Conservation (phyloP, 495 filamentous ascomycete species). For the Aspergillus coremiiformis region DNA sequence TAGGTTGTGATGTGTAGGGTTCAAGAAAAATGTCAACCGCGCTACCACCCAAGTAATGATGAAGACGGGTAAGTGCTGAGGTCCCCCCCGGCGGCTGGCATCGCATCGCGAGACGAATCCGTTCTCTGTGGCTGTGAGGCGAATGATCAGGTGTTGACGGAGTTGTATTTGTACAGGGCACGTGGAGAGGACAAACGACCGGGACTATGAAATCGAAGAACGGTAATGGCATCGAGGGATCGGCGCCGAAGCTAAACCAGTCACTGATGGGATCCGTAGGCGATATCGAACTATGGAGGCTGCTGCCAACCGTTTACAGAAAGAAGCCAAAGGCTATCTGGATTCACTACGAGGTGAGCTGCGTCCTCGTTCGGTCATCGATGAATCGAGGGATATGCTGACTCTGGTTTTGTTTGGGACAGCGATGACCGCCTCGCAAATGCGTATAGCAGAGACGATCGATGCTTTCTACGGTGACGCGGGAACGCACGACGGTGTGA, state of each 20-base stretch:
- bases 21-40: slow-evolving; percentile 98
- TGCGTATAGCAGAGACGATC: slow-evolving; percentile 98
- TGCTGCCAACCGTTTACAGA: slow-evolving; percentile 82
- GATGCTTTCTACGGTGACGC: slow-evolving; percentile 98
- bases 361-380: neutral
- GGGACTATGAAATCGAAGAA: slow-evolving; percentile 97
- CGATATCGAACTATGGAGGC: slow-evolving; percentile 96
- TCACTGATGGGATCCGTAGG: slow-evolving; percentile 34
- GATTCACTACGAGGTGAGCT: slow-evolving; percentile 84
- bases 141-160: slow-evolving; percentile 10
- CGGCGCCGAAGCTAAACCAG: neutral
- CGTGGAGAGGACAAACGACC: slow-evolving; percentile 96
- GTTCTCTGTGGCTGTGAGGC: neutral
- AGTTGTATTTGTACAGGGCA: slow-evolving; percentile 51
- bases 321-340: slow-evolving; percentile 95
- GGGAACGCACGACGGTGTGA: slow-evolving; percentile 88
- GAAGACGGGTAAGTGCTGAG: slow-evolving; percentile 68
- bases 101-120: neutral
- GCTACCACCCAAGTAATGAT: slow-evolving; percentile 99
- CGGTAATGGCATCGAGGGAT: slow-evolving; percentile 44
- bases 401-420: slow-evolving; percentile 4
- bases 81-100: neutral
- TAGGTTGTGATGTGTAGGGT: slow-evolving; percentile 48
- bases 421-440: slow-evolving; percentile 99
- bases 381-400: slow-evolving; percentile 2